phyloP scores from a whole-genome alignment of 495 filamentous ascomycete species.

The Penicillium parvum region DNA sequence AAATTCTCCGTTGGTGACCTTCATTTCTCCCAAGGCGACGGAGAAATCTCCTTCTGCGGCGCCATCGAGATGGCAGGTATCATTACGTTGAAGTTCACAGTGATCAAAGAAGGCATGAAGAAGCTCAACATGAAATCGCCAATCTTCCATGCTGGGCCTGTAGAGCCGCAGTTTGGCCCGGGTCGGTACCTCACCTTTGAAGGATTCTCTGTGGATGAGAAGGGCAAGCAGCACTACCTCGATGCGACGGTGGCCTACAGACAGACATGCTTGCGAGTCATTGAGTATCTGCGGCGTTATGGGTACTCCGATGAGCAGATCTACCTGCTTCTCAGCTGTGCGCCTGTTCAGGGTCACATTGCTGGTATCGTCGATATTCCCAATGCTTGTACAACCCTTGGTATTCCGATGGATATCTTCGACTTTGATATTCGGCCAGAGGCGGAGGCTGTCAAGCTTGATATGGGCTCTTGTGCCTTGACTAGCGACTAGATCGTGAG shows the following conservation, averaged over 20 bases:
- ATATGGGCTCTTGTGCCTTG: conserved; percentile 78
- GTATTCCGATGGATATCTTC: conserved; percentile 92
- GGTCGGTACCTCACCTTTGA: conserved; percentile 88
- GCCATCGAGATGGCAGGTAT: conserved; percentile 96
- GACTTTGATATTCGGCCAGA: conserved; percentile 85
- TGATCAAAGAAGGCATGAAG: conserved; percentile 79
- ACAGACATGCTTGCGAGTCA: conserved; percentile 74
- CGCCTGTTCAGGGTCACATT: conserved; percentile 87
- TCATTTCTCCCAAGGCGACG: conserved; percentile 87
- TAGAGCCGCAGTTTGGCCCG: conserved; percentile 87
- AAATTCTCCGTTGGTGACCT: conserved; percentile 93
- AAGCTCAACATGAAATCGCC: conserved; percentile 79
- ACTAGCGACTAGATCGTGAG: conserved; percentile 40
- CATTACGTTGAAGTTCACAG: conserved; percentile 85
- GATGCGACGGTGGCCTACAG: conserved; percentile 91
- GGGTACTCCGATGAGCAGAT: conserved; percentile 80
- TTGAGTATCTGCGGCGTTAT: conserved; percentile 84
- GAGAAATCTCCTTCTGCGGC: conserved; percentile 93
- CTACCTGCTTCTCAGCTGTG: conserved; percentile 84
- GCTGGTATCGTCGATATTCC: conserved; percentile 91
- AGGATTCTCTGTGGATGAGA: conserved; percentile 88
- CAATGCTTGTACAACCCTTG: conserved; percentile 83
- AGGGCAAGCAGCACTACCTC: conserved; percentile 89
- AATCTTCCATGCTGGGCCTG: conserved; percentile 84
- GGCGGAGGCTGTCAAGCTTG: conserved; percentile 55